phyloP scores from a whole-genome alignment of 495 filamentous ascomycete species.

The Ascobolus immersus region DNA sequence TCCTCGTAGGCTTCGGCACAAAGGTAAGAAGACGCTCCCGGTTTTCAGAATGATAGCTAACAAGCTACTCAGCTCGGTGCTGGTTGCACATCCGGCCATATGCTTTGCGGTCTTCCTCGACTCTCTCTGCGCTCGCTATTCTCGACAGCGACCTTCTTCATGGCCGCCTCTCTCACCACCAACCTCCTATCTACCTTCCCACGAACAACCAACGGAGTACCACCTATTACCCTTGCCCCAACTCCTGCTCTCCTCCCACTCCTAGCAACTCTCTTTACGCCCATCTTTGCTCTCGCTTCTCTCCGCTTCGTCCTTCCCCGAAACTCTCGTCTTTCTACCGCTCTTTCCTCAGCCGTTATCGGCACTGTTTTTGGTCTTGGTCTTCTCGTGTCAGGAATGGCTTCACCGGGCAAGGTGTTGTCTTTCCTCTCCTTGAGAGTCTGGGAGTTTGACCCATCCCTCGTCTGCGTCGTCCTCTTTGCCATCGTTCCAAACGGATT shows the following conservation, averaged over 20 bases:
- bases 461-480: constrained; percentile 26
- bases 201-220: constrained; percentile 5
- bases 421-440: constrained; percentile 23
- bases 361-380: constrained; percentile 31
- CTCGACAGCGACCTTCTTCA: constrained; percentile 31
- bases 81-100: constrained; percentile 36
- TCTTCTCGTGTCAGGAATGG: constrained; percentile 30
- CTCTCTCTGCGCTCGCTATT: constrained; percentile 26
- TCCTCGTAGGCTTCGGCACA: constrained; percentile 30
- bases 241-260: constrained; percentile 26
- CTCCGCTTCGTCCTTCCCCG: constrained; percentile 16
- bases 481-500: constrained; percentile 18
- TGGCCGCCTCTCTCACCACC: constrained; percentile 25
- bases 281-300: constrained; percentile 17
- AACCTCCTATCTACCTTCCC: constrained; percentile 14
- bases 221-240: constrained; percentile 16
- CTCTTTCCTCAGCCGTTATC: constrained; percentile 20
- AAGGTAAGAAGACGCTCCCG: constrained; percentile 18
- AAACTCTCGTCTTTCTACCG: constrained; percentile 15
- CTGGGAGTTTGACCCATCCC: constrained; percentile 26
- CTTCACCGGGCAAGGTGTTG: constrained; percentile 26
- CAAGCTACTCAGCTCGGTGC: constrained; percentile 20
- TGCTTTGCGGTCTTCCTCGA: constrained; percentile 32
- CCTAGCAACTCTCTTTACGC: constrained; percentile 19
- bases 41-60: background rate